Conservation (phyloP, 2,329 filamentous ascomycete species). For the Fusarium papillatum region DNA sequence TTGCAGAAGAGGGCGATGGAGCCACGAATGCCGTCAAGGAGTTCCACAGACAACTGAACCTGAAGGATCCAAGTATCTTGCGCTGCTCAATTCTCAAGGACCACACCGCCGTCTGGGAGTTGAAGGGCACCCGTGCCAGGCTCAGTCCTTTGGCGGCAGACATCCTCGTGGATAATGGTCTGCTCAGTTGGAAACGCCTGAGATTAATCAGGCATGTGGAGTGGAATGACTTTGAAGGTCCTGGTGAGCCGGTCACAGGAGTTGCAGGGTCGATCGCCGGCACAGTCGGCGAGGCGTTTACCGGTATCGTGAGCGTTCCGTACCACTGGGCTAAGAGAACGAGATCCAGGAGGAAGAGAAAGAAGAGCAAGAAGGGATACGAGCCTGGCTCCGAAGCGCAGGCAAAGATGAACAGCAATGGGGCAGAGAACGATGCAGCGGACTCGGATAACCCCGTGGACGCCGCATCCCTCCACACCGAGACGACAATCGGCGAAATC, state of each 20-base stretch:
- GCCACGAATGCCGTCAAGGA: conserved; percentile 77
- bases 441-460: conserved; percentile 14
- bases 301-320: conserved; percentile 75
- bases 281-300: conserved; percentile 69
- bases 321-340: conserved; percentile 71
- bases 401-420: neutral
- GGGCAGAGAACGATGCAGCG: neutral
- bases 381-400: conserved; percentile 5
- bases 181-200: conserved; percentile 73
- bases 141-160: conserved; percentile 76
- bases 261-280: conserved; percentile 72
- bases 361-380: conserved; percentile 19
- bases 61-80: conserved; percentile 67
- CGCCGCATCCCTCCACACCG: conserved; percentile 22
- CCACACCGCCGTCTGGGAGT: conserved; percentile 74
- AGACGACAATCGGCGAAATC: conserved; percentile 33
- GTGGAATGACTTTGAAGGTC: conserved; percentile 84
- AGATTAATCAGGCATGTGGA: conserved; percentile 76
- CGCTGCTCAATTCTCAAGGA: conserved; percentile 76
- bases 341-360: conserved; percentile 57
- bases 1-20: conserved; percentile 75
- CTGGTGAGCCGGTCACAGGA: conserved; percentile 80
- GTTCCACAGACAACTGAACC: conserved; percentile 72
- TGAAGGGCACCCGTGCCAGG: conserved; percentile 71
- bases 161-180: conserved; percentile 71